Evolutionary conservation across 1,284 basidiomycete genomes (phyloP).

Genomic region (Leccinum pachyderme): DNA sequence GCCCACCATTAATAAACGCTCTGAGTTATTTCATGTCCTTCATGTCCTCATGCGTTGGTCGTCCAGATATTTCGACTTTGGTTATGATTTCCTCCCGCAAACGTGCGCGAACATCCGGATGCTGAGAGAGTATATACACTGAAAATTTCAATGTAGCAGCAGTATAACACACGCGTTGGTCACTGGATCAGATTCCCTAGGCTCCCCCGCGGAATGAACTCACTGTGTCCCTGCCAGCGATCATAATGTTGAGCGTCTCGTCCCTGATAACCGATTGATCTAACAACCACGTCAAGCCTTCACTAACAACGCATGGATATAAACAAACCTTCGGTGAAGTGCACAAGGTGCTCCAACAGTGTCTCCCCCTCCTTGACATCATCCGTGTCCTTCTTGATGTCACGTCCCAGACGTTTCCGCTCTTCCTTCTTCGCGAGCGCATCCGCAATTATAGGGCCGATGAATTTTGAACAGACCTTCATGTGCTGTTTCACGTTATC

Average conservation of each 20-base stretch:
- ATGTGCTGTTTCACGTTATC: slow-evolving; percentile 19
- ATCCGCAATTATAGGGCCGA: slow-evolving; percentile 32
- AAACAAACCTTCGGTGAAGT: slow-evolving; percentile 27
- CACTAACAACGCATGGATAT: slow-evolving; percentile 1
- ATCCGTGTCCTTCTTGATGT: background rate
- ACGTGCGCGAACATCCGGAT: slow-evolving; percentile 44
- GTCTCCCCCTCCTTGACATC: slow-evolving; percentile 26
- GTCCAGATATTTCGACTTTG: slow-evolving; percentile 40
- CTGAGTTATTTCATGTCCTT: slow-evolving; percentile 54
- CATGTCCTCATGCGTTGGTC: slow-evolving; percentile 53
- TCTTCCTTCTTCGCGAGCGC: slow-evolving; percentile 27
- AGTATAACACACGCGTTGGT: slow-evolving; percentile 35
- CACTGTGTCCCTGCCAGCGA: slow-evolving; percentile 44
- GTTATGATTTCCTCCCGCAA: slow-evolving; percentile 53
- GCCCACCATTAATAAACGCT: slow-evolving; percentile 57
- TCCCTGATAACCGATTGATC: slow-evolving; percentile 37
- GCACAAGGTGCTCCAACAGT: slow-evolving; percentile 31
- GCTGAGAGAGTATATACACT: slow-evolving; percentile 52
- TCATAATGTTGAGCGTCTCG: slow-evolving; percentile 40
- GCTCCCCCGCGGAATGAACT: slow-evolving; percentile 2
- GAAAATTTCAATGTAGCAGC: slow-evolving; percentile 50
- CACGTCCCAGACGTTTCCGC: background rate
- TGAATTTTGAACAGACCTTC: slow-evolving; percentile 21
- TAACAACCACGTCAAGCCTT: slow-evolving; percentile 13
- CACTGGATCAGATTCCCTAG: background rate